Evolutionary conservation across 441 rosid genomes (phyloP).

Genomic region (Pelargonium cotyledonis): DNA sequence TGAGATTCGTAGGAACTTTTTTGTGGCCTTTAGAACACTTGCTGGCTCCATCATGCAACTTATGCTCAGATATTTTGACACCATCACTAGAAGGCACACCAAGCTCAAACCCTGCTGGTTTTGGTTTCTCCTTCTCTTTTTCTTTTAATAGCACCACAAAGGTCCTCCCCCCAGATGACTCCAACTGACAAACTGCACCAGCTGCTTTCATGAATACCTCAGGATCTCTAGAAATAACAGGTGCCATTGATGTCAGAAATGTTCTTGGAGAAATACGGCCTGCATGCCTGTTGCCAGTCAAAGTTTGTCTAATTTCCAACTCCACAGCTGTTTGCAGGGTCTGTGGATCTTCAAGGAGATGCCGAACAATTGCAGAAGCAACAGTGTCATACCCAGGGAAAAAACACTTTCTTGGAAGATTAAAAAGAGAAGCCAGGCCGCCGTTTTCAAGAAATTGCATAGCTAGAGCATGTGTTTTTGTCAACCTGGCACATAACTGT

Average conservation of each 20-base stretch:
- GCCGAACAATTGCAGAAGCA: constrained; percentile 78
- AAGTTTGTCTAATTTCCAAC: constrained; percentile 79
- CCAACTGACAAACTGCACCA: constrained; percentile 75
- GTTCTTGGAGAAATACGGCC: constrained; percentile 62
- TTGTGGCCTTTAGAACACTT: constrained; percentile 81
- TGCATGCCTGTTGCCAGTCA: constrained; percentile 66
- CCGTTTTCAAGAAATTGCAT: constrained; percentile 85
- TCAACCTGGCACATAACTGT: constrained; percentile 88
- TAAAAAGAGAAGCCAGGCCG: constrained; percentile 69
- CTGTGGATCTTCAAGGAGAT: constrained; percentile 96
- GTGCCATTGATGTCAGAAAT: constrained; percentile 80
- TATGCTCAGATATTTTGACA: constrained; percentile 62
- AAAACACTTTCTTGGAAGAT: constrained; percentile 76
- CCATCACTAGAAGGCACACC: constrained; percentile 55
- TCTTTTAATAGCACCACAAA: constrained; percentile 73
- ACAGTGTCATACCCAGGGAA: constrained; percentile 91
- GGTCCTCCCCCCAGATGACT: constrained; percentile 82
- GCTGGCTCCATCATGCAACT: constrained; percentile 67
- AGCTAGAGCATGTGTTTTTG: constrained; percentile 72
- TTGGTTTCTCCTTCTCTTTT: constrained; percentile 68
- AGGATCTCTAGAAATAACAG: constrained; percentile 94
- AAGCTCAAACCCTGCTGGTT: constrained; percentile 49
- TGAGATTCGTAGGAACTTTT: constrained; percentile 69
- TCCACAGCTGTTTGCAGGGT: constrained; percentile 97
- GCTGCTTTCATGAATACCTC: constrained; percentile 84